These are phyloP conservation scores for Aphanomyces invadans DNA, from an alignment of 352 stramenopile species.

Conservation along the genomic window DNA sequence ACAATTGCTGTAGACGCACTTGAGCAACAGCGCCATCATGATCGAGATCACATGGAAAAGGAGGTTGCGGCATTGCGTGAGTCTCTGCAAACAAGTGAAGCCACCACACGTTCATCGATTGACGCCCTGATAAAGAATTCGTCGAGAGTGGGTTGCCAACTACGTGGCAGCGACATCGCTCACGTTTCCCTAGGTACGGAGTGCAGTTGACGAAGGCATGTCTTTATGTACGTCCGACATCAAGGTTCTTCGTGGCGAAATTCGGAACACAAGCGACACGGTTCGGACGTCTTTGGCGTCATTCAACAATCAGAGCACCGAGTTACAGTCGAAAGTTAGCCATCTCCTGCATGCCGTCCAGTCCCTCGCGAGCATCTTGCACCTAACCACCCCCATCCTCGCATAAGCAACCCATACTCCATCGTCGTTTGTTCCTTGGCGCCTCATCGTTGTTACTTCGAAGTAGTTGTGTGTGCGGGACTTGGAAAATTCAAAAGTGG, in stretches of 20 bases:
- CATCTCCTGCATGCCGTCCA: slow-evolving; percentile 11
- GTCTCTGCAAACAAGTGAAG: background rate
- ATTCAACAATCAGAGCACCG: background rate
- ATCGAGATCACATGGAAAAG: background rate
- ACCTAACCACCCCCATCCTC: background rate
- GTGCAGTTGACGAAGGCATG: slow-evolving; percentile 7
- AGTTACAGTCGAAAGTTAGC: slow-evolving; percentile 3
- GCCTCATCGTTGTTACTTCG: too few species aligned
- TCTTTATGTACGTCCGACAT: background rate
- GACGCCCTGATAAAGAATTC: slow-evolving; percentile 3
- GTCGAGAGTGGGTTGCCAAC: background rate
- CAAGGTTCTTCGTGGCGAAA: background rate
- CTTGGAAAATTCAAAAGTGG: slow-evolving; percentile 2
- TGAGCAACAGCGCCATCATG: background rate
- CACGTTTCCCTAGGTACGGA: background rate
- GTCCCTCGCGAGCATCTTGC: slow-evolving; percentile 10
- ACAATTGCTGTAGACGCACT: background rate
- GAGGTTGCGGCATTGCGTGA: background rate
- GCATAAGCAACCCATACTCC: background rate
- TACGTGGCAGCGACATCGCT: background rate
- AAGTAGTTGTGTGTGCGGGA: background rate
- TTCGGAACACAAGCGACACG: background rate
- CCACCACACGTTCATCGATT: background rate
- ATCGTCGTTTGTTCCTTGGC: background rate
- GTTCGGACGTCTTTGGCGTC: background rate